A percentile compares a stretch with the other conserved stretches of the same genome.
phyloP scores from a whole-genome alignment of 2,329 filamentous ascomycete species.

The Aspergillus sp. region DNA sequence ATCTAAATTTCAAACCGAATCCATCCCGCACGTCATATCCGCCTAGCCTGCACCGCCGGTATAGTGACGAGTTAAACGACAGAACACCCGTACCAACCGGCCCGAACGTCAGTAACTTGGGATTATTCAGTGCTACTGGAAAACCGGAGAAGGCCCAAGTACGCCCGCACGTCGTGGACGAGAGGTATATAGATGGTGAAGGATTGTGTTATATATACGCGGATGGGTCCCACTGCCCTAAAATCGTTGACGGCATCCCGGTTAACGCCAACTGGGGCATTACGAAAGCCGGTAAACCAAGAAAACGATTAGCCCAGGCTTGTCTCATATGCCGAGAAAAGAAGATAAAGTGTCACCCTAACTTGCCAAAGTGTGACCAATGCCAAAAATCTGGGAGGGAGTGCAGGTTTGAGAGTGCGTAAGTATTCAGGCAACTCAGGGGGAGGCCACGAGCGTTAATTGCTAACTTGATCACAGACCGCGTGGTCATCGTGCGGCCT shows the following conservation, averaged over 20 bases:
- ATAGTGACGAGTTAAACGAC: slow-evolving; percentile 18
- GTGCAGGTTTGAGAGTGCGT: slow-evolving; percentile 86
- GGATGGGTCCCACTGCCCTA: slow-evolving; percentile 78
- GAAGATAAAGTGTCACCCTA: slow-evolving; percentile 96
- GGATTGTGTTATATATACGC: slow-evolving; percentile 84
- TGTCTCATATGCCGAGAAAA: slow-evolving; percentile 92
- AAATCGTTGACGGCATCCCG: slow-evolving; percentile 77
- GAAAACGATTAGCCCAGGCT: slow-evolving; percentile 88
- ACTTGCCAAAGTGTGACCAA: slow-evolving; percentile 81
- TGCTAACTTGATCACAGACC: slow-evolving; percentile 22
- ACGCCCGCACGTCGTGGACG: slow-evolving; percentile 40
- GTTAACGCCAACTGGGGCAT: slow-evolving; percentile 93
- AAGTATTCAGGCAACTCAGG: slow-evolving; percentile 44
- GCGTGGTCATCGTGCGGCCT: slow-evolving; percentile 33
- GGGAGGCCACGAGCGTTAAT: not conserved
- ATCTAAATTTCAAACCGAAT: slow-evolving; percentile 20
- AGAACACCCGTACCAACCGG: slow-evolving; percentile 12
- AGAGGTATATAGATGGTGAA: slow-evolving; percentile 64
- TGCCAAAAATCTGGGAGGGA: slow-evolving; percentile 87
- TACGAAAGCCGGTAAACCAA: slow-evolving; percentile 89
- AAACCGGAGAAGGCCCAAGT: slow-evolving; percentile 18
- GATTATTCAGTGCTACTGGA: not conserved
- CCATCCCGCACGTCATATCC: slow-evolving; percentile 20
- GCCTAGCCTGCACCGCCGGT: slow-evolving; percentile 19
- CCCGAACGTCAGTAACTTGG: slow-evolving; percentile 3